A percentile compares a stretch with the other conserved stretches of the same genome.
These are phyloP conservation scores for Posidonia oceanica DNA, from an alignment of 116 monocot species.

Conservation along the genomic window DNA sequence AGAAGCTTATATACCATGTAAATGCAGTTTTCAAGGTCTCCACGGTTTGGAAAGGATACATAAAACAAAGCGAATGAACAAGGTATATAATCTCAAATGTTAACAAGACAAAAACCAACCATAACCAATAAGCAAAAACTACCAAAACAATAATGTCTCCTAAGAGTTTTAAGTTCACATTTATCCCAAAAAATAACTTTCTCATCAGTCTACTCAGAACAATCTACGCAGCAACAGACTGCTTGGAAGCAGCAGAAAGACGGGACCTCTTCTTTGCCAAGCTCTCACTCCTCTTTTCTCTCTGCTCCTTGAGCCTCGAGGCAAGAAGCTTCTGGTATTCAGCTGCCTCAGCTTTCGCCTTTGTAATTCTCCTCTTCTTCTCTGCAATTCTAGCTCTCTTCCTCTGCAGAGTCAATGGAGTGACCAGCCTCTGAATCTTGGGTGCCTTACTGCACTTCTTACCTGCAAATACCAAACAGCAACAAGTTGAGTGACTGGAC, in stretches of 20 bases:
- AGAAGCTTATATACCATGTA: too few species aligned
- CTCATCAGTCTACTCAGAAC: neutral
- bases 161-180: too few species aligned
- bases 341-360: constrained; percentile 65
- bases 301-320: constrained; percentile 60
- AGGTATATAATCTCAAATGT: too few species aligned
- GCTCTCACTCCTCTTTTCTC: constrained; percentile 65
- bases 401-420: constrained; percentile 57
- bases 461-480: constrained; percentile 14
- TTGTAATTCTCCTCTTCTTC: constrained; percentile 67
- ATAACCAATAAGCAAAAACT: too few species aligned
- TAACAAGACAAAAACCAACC: too few species aligned
- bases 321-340: constrained; percentile 86
- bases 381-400: constrained; percentile 57
- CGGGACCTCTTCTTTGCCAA: constrained; percentile 58
- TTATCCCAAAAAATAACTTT: too few species aligned
- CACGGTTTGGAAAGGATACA: too few species aligned
- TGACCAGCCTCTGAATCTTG: constrained; percentile 70
- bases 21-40: too few species aligned
- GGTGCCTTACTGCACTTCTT: constrained; percentile 73
- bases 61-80: too few species aligned
- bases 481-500: neutral
- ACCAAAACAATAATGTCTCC: too few species aligned
- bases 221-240: constrained; percentile 5
- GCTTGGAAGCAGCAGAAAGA: constrained; percentile 35